These are phyloP conservation scores for Ophiostoma perfectum DNA, from an alignment of 2,329 filamentous ascomycete genomes.

Conservation along the genomic window DNA sequence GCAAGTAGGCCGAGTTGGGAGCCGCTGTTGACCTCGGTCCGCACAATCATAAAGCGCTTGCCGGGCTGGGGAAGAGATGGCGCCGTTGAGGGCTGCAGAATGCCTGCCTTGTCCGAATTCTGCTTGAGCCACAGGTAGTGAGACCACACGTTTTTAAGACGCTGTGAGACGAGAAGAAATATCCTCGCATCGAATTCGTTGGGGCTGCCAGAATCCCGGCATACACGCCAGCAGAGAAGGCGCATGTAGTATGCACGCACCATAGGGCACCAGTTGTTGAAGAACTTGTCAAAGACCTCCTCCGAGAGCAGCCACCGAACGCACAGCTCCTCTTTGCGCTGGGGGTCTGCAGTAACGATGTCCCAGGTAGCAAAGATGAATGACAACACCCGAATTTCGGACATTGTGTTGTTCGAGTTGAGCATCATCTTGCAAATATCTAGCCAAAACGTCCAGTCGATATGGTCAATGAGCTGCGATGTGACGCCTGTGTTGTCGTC, in stretches of 20 bases:
- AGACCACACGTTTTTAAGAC: constrained; percentile 68
- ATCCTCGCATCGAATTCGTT: constrained; percentile 62
- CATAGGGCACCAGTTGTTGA: constrained; percentile 95
- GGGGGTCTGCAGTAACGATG: constrained; percentile 58
- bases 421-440: constrained; percentile 73
- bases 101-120: constrained; percentile 52
- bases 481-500: constrained; percentile 19
- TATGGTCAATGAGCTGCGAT: constrained; percentile 37
- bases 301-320: constrained; percentile 69
- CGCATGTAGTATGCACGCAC: constrained; percentile 90
- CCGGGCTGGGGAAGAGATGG: constrained; percentile 82
- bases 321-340: constrained; percentile 65
- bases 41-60: constrained; percentile 81
- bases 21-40: constrained; percentile 58
- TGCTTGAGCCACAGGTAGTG: constrained; percentile 73
- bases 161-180: constrained; percentile 59
- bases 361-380: constrained; percentile 80
- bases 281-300: constrained; percentile 70
- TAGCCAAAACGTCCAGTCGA: constrained; percentile 83
- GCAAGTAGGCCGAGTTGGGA: constrained; percentile 42
- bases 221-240: constrained; percentile 82
- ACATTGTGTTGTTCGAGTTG: constrained; percentile 80
- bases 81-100: constrained; percentile 62
- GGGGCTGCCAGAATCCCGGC: constrained; percentile 63
- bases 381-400: constrained; percentile 76